These are phyloP conservation scores for Theobroma grandiflorum DNA, from an alignment of 441 rosid species.

Conservation along the genomic window DNA sequence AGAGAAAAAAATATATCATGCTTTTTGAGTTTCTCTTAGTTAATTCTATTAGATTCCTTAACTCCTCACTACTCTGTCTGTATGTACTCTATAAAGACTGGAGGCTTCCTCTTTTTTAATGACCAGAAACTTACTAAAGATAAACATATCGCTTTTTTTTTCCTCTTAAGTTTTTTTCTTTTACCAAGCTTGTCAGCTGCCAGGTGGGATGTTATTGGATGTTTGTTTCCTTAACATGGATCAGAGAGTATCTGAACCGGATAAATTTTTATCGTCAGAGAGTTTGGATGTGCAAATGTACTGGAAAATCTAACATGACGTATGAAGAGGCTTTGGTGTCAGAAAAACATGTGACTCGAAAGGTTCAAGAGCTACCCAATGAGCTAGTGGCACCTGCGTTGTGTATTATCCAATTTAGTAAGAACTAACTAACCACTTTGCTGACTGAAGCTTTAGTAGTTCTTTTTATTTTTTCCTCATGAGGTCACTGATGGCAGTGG, in stretches of 20 bases:
- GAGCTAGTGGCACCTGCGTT: conserved; percentile 80
- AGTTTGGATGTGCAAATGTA: conserved; percentile 89
- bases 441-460: neutral
- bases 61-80: neutral
- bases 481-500: neutral
- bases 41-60: neutral
- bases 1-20: neutral
- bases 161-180: neutral
- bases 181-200: neutral
- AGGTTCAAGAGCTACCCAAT: conserved; percentile 79
- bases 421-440: conserved; percentile 34
- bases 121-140: neutral
- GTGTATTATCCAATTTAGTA: conserved; percentile 83
- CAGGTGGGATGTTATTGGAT: conserved; percentile 20
- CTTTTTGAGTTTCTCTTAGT: neutral
- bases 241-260: conserved; percentile 81
- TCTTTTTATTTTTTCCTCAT: neutral
- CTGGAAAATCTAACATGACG: conserved; percentile 87
- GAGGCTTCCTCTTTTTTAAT: conserved; percentile 15
- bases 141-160: neutral
- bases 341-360: conserved; percentile 73
- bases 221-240: conserved; percentile 54
- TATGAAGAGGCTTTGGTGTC: conserved; percentile 96
- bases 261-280: conserved; percentile 84
- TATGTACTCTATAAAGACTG: neutral